phyloP scores from a whole-genome alignment of 2,329 filamentous ascomycete species.

The Tympanopsis confertula region DNA sequence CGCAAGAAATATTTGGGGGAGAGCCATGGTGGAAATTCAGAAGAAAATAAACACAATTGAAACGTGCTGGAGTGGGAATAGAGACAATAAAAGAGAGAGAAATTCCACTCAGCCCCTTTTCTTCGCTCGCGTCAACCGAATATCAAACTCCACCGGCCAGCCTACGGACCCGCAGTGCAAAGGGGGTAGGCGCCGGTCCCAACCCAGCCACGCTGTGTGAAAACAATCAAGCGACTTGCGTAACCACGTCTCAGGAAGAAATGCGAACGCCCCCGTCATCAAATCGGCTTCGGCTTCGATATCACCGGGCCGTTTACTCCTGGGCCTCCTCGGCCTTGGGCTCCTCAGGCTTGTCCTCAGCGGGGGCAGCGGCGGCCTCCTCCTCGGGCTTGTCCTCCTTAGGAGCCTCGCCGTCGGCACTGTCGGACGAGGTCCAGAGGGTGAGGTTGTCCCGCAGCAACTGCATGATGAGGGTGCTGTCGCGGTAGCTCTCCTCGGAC shows the following conservation, averaged over 20 bases:
- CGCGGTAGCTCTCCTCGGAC: conserved; percentile 95
- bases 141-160: conserved; percentile 1
- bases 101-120: conserved; percentile 1
- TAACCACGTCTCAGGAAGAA: neutral
- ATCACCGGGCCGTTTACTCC: neutral
- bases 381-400: conserved; percentile 49
- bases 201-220: neutral
- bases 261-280: neutral
- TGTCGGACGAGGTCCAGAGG: conserved; percentile 93
- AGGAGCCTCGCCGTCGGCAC: conserved; percentile 61
- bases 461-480: conserved; percentile 99
- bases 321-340: conserved; percentile 7
- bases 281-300: neutral
- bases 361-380: conserved; percentile 29
- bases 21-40: no score
- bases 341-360: conserved; percentile 41
- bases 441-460: conserved; percentile 95
- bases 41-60: neutral
- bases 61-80: neutral
- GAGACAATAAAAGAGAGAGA: neutral
- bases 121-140: neutral
- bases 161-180: neutral
- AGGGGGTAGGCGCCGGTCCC: neutral
- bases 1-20: no score
- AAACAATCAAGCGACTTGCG: neutral